Evolutionary conservation across 345 rosid species (phyloP), one percentile per base, ranked within the genome.

Genomic region (Salix arbutifolia): DNA sequence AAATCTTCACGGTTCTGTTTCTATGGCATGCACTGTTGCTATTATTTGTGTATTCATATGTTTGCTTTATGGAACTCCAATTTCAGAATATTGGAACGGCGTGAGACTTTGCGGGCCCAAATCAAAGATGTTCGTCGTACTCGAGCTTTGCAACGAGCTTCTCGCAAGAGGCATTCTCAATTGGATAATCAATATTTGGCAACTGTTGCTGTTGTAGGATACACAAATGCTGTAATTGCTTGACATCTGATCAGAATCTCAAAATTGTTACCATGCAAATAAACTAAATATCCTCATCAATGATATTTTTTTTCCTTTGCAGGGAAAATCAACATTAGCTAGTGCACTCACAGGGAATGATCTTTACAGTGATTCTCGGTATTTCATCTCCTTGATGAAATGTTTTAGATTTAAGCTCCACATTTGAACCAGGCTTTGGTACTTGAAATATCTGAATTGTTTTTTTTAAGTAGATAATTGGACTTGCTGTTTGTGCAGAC

Each of bases 321-420:
- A 93, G 99, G 99, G 98, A 30, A 95, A 95, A 82, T 95, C 98
- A 38, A 95, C 99, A 17, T 73, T 95, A 79, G 90, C 86, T 67
- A 85, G 96, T 84, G 85, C 88, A 7, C 88, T 95, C 75, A 85
- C 99, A 68, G 79, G 85, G 18, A 88, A 88, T 82, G 86, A 89
- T 84, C 93, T 93, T 62, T 95, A 91, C 78, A 83, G 96, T 72
- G 97, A 93, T 86, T 90, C 89, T 65, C 83, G 97, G 98, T 95
- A 91, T 58, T 40, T 76, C 37, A 33, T 67, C 26, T 64, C 70
- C 79, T 73, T 42, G 44, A 78, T 18, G 52, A 76, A 78, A 23
- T 74, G 69, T 23, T 48, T 46, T 46, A 10, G 60, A 69, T 76
- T 75, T 83, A 31, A 38, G 30, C 40, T 64, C 53, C 23, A 8